Percentiles rank a stretch among this genome's conserved stretches.
phyloP scores from a whole-genome alignment of 164 flowering plant species.

The Pachysandra terminalis region DNA sequence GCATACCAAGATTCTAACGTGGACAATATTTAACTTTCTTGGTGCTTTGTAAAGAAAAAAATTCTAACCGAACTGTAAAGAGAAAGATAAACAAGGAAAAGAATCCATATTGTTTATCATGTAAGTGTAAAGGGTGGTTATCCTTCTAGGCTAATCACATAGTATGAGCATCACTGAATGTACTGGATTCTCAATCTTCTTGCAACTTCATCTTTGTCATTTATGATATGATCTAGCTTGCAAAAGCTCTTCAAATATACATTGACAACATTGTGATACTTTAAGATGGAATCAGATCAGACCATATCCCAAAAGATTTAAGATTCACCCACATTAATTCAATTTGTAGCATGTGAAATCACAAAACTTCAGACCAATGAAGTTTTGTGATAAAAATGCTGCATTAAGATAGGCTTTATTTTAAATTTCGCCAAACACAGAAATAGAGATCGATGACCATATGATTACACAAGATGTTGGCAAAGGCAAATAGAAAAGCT shows the following conservation, averaged over 20 bases:
- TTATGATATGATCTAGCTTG: too few relatives aligned
- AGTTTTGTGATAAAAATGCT: not conserved
- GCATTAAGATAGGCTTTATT: not conserved
- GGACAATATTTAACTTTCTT: not conserved
- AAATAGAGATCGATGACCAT: not conserved
- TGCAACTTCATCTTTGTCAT: not conserved
- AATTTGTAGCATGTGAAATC: not conserved
- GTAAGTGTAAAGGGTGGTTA: not conserved
- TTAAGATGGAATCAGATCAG: not conserved
- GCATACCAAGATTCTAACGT: not conserved
- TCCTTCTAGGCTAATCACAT: not conserved
- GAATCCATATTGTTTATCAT: not conserved
- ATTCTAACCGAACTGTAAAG: not conserved
- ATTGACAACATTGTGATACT: not conserved
- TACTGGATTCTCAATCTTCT: not conserved
- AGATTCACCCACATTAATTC: not conserved
- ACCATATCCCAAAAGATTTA: too few relatives aligned
- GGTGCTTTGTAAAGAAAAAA: not conserved
- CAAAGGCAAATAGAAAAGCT: not conserved
- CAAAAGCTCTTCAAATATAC: not conserved
- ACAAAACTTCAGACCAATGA: too few relatives aligned
- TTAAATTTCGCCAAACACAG: not conserved
- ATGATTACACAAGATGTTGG: not conserved
- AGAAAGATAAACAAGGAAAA: not conserved
- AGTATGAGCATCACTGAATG: not conserved